A percentile compares a stretch with the other conserved stretches of the same genome.
Evolutionary conservation across 177 flowering plant species (phyloP).

Genomic region (Telopea speciosissima): DNA sequence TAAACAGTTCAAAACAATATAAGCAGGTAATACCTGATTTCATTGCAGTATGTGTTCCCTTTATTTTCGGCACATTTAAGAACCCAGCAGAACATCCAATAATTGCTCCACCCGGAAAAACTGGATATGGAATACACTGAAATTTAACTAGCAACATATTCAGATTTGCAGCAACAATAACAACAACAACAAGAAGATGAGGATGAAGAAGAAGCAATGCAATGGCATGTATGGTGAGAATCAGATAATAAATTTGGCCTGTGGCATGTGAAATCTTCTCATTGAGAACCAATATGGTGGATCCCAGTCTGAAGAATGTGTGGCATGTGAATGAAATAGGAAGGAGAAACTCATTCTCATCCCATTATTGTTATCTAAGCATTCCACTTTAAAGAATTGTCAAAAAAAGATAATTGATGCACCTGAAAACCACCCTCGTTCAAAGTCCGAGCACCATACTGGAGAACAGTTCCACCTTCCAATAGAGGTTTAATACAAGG

Average conservation of each 20-base stretch:
- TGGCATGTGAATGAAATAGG: not conserved
- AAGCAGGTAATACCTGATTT: conserved; percentile 61
- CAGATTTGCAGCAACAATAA: conserved; percentile 19
- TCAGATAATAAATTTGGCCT: not conserved
- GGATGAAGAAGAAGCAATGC: not conserved
- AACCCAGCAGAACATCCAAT: conserved; percentile 99
- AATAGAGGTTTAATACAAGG: conserved; percentile 73
- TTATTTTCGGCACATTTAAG: conserved; percentile 90
- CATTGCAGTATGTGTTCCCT: conserved; percentile 98
- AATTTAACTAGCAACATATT: conserved; percentile 55
- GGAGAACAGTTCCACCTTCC: conserved; percentile 86
- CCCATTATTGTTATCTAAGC: not conserved
- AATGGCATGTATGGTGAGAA: not conserved
- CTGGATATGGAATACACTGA: conserved; percentile 98
- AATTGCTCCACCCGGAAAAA: conserved; percentile 97
- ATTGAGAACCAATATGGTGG: not conserved
- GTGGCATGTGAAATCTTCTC: not conserved
- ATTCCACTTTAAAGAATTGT: not conserved
- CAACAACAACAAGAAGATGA: not conserved
- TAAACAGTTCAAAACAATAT: conserved; percentile 1
- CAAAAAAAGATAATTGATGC: conserved; percentile 12
- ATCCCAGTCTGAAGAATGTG: not conserved
- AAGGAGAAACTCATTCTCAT: not conserved
- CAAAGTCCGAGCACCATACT: conserved; percentile 95
- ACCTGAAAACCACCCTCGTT: conserved; percentile 99